phyloP scores from a whole-genome alignment of 2,329 filamentous ascomycete species.

The Colletotrichum sp. region DNA sequence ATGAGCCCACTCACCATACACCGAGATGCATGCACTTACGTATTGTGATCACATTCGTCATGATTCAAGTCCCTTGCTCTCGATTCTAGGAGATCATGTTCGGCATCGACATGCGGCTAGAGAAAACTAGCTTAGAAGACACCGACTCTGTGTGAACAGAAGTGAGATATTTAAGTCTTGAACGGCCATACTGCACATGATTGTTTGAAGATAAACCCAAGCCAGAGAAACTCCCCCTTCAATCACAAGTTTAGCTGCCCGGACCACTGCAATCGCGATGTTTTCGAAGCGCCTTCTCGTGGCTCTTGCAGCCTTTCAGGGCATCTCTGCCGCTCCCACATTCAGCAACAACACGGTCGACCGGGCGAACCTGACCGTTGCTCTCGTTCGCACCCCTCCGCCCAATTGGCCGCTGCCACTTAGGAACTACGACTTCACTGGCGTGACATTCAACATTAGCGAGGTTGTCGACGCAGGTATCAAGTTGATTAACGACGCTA shows the following conservation, averaged over 20 bases:
- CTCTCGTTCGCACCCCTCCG: background rate
- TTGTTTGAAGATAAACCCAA: background rate
- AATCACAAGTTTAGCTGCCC: background rate
- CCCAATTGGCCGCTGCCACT: slow-evolving; percentile 4
- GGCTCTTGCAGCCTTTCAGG: background rate
- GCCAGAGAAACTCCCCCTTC: background rate
- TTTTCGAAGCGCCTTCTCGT: background rate
- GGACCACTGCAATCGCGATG: background rate
- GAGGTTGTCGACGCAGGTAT: background rate
- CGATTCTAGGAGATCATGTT: background rate
- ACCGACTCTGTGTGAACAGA: background rate
- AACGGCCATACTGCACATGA: background rate
- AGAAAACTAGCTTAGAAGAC: background rate
- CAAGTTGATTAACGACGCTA: background rate
- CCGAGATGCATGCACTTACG: background rate
- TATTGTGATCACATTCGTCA: background rate
- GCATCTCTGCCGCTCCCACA: background rate
- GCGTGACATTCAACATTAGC: background rate
- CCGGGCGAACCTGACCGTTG: background rate
- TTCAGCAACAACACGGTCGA: background rate
- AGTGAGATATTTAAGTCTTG: background rate
- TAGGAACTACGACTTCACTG: background rate
- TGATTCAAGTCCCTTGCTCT: background rate
- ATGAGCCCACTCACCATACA: background rate
- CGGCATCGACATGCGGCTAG: background rate